Evolutionary conservation across 805 yeast species (phyloP).

Genomic region (Kuraishia ogatae): DNA sequence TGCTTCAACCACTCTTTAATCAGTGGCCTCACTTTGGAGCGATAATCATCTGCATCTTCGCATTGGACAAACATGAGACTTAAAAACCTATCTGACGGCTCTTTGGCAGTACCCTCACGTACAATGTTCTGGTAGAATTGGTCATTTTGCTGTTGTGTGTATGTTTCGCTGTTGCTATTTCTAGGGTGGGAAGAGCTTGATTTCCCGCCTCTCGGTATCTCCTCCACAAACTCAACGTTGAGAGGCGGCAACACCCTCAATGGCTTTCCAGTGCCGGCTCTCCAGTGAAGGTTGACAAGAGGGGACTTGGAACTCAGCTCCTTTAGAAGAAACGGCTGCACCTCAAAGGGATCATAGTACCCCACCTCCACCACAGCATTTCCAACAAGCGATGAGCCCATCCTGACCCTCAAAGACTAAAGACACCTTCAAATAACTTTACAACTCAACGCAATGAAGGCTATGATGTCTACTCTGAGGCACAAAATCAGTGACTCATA

Average conservation of each 20-base stretch:
- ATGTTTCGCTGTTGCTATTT: not conserved
- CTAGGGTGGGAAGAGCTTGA: not conserved
- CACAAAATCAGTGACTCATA: no score
- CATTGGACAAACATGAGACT: constrained; percentile 63
- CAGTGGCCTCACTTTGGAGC: constrained; percentile 73
- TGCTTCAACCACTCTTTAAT: constrained; percentile 70
- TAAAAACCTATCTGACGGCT: constrained; percentile 36
- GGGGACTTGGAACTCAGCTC: constrained; percentile 41
- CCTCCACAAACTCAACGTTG: constrained; percentile 46
- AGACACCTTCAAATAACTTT: no score
- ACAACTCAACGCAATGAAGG: not conserved
- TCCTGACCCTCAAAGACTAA: not conserved
- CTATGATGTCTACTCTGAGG: no score
- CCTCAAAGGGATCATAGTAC: constrained; percentile 69
- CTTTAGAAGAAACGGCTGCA: constrained; percentile 34
- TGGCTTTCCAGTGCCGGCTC: constrained; percentile 36
- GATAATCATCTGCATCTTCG: constrained; percentile 62
- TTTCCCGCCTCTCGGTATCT: constrained; percentile 30
- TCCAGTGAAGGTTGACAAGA: constrained; percentile 67
- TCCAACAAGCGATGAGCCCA: not conserved
- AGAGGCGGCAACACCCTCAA: constrained; percentile 56
- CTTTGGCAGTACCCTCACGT: constrained; percentile 5
- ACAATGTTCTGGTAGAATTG: constrained; percentile 6
- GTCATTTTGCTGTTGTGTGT: constrained; percentile 5
- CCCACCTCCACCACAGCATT: constrained; percentile 29